Percentiles rank a stretch among this genome's conserved stretches.
phyloP scores from a whole-genome alignment of 495 filamentous ascomycete genomes.

The Amorphotheca resinae region DNA sequence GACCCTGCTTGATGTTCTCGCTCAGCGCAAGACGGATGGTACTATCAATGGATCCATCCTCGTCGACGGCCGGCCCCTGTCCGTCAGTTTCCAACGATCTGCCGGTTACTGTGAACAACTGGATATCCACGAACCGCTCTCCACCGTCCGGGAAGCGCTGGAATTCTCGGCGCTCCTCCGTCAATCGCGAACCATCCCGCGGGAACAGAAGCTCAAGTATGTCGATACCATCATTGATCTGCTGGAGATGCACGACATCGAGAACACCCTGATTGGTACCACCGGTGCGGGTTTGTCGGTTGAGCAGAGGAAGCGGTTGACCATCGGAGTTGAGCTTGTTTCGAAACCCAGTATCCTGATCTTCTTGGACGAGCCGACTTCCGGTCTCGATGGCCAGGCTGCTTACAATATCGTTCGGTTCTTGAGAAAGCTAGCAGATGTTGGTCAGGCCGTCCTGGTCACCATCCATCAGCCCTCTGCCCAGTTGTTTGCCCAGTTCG shows the following conservation, averaged over 20 bases:
- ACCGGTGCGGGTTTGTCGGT: conserved; percentile 83
- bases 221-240: conserved; percentile 84
- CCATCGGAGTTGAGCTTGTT: conserved; percentile 59
- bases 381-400: conserved; percentile 51
- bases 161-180: conserved; percentile 72
- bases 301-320: conserved; percentile 79
- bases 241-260: conserved; percentile 76
- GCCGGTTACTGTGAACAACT: conserved; percentile 34
- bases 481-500: conserved; percentile 19
- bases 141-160: conserved; percentile 78
- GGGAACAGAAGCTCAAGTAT: conserved; percentile 71
- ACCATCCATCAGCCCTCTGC: conserved; percentile 22
- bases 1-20: conserved; percentile 33
- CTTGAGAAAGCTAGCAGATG: conserved; percentile 49
- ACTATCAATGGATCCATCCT: conserved; percentile 34
- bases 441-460: conserved; percentile 44
- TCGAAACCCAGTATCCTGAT: conserved; percentile 54
- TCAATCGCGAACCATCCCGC: conserved; percentile 56
- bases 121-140: conserved; percentile 33
- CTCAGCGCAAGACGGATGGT: conserved; percentile 36
- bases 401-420: conserved; percentile 56
- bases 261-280: conserved; percentile 73
- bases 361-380: conserved; percentile 60
- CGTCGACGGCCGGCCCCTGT: conserved; percentile 34
- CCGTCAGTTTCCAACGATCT: conserved; percentile 33